phyloP scores from a whole-genome alignment of 345 rosid genomes.

The Carallia brachiata region DNA sequence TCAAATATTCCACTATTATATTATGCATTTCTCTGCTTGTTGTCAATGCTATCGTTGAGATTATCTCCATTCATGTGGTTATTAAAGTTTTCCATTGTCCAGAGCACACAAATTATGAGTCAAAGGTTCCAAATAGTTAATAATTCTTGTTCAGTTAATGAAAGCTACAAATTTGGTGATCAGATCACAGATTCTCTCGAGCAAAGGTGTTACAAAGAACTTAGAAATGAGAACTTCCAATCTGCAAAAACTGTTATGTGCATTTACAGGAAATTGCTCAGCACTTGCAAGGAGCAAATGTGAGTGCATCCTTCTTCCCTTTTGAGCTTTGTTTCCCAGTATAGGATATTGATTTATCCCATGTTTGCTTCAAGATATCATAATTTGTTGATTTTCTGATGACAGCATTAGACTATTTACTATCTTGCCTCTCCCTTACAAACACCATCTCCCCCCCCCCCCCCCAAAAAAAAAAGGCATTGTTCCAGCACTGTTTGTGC shows the following conservation, averaged over 20 bases:
- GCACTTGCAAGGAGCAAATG: slow-evolving; percentile 93
- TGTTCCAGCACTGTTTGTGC: too few species aligned
- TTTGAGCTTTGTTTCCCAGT: background rate
- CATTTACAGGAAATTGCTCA: slow-evolving; percentile 78
- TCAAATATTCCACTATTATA: too few species aligned
- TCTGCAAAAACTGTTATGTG: slow-evolving; percentile 78
- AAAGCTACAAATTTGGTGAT: slow-evolving; percentile 26
- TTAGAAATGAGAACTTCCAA: slow-evolving; percentile 80
- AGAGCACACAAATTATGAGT: background rate
- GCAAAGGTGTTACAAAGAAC: slow-evolving; percentile 97
- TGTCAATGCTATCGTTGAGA: background rate
- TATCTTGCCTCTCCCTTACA: too few species aligned
- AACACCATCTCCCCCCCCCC: too few species aligned
- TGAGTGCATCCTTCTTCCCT: slow-evolving; percentile 41
- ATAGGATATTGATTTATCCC: too few species aligned
- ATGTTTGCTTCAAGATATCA: background rate
- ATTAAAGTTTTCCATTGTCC: background rate
- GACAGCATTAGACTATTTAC: too few species aligned
- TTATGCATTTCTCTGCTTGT: background rate
- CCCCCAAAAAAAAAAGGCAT: too few species aligned
- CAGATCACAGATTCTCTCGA: slow-evolving; percentile 87
- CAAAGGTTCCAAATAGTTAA: background rate
- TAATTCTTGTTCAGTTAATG: slow-evolving; percentile 19
- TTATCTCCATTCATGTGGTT: background rate
- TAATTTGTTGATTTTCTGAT: too few species aligned